Evolutionary conservation across 2,329 filamentous ascomycete species (phyloP), one percentile per base, ranked within the genome.

Genomic region (Colletotrichum sp.): DNA sequence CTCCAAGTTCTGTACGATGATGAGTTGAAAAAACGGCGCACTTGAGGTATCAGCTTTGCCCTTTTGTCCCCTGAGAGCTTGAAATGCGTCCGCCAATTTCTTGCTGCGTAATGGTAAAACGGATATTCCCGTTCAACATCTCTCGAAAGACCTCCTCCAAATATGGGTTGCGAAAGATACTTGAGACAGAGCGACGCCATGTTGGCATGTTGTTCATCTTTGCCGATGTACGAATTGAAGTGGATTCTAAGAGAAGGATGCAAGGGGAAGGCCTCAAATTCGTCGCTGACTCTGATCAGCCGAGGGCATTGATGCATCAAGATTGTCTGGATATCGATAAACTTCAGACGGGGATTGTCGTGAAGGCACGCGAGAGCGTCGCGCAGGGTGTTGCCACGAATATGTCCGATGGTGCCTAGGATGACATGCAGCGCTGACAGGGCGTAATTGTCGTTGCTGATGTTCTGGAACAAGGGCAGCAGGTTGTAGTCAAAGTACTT

Each of bases 111-210:
- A 3, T 24, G 26, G n/a, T 79, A 80, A 26, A 80, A 80, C 1
- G 76, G 65, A 30, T 52, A 55, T 2, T 66, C 24, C 1, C 18
- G 26, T 28, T 21, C 34, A 12, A 13, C 57, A 2, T 6, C 59
- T 21, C 15, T 65, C 4, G 16, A 8, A 12, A 21, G 34, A n/a
- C 39, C 24, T 21, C 21, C 21, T n/a, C 30, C 26, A 28, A 78
- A 77, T 4, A 24, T 10, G 5, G 67, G 26, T 10, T 63, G 59
- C 10, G 64, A 75, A 6, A 80, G 77, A 65, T 80, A 80, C 49
- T 74, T 76, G 8, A 80, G 52, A 59, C 79, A 80, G 3, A 79
- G 21, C 18, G 74, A 76, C 4, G 71, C 77, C 76, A 80, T 78
- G 52, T 78, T 78, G 7, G 70, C 76, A 16, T 78, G 70, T 26